Base-by-base conservation (phyloP, 1,139 yeast genomes). In the Geotrichum citri-aurantii region DNA sequence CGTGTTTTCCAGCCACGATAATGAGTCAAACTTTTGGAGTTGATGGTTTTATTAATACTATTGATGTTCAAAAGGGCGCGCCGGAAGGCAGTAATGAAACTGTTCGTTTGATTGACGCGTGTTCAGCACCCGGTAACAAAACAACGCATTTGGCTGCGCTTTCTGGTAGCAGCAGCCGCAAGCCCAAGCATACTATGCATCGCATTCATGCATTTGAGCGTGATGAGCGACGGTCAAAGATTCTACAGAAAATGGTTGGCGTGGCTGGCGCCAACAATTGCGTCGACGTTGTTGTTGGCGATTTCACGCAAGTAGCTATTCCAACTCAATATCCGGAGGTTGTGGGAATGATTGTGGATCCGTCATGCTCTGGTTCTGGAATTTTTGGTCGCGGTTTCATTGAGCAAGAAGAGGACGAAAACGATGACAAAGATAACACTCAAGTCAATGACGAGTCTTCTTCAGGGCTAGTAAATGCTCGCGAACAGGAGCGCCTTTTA, bases 61-160 rank as follows among this genome's bases (percentile, higher is more conserved):
- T 29, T 24, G 48, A 48, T 14, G 50, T 46, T 7, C 21, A 21
- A n/a, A 42, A 26, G 8, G 52, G 26, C 5, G 14, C 27, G 3
- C n/a, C 48, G 19, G 29, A 37, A 14, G 42, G 19, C n/a, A 37
- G 42, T n/a, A 49, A 46, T 8, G 47, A 29, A 2, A 37, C 47
- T 6, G 54, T 58, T 21, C 55, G 56, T 17, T 66, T 91, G 7
- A 88, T 93, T 50, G 99, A 93, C 73, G 88, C 97, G 0, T 92
- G 98, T 74, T 91, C 99, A 1, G 99, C 99, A 0, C 99, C 99
- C 1, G 99, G 99, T 6, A 93, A 93, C 73, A 95, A 93, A 71
- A 93, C 99, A 0, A 89, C 98, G 0, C 98, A 92, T 73, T 76
- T 86, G 31, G 97, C 98, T 0, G 81, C 95, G 1, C 69, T 71